phyloP scores from a whole-genome alignment of 2,329 filamentous ascomycete species.

The Clonostachys solani region DNA sequence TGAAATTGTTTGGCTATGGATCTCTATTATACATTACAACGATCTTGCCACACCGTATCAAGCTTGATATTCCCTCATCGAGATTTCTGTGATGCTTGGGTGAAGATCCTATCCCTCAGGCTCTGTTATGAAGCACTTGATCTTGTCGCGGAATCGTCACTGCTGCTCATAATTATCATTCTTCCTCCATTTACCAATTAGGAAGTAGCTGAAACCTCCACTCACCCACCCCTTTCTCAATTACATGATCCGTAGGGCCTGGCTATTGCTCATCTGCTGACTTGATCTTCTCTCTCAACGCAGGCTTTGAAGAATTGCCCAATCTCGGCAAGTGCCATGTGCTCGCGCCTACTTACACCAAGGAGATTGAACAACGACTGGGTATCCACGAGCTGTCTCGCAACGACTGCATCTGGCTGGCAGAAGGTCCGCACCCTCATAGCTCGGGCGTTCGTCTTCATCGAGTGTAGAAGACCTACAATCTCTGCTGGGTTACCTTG shows the following conservation, averaged over 20 bases:
- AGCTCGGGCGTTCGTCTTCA: slow-evolving; percentile 46
- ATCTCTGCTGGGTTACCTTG: slow-evolving; percentile 38
- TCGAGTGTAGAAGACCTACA: slow-evolving; percentile 41
- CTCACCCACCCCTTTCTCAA: not conserved
- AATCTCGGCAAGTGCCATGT: slow-evolving; percentile 43
- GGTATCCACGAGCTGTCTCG: slow-evolving; percentile 51
- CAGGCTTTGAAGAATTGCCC: slow-evolving; percentile 50
- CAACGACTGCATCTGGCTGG: slow-evolving; percentile 52
- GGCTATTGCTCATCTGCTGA: no score
- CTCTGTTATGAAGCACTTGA: no score
- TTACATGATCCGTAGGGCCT: no score
- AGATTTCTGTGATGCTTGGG: no score
- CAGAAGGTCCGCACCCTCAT: slow-evolving; percentile 53
- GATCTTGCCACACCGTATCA: no score
- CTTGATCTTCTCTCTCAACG: slow-evolving; percentile 35
- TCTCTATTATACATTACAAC: no score
- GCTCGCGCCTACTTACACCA: slow-evolving; percentile 34
- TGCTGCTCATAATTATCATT: no score
- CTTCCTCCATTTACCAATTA: not conserved
- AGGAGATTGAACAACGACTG: slow-evolving; percentile 46
- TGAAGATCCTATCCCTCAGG: no score
- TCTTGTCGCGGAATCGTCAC: no score
- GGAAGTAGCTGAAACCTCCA: not conserved
- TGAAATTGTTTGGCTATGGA: no score
- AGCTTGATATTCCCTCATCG: no score